A percentile compares a stretch with the other conserved stretches of the same genome.
Conservation (phyloP, 164 flowering plant species). For the Sedum album region DNA sequence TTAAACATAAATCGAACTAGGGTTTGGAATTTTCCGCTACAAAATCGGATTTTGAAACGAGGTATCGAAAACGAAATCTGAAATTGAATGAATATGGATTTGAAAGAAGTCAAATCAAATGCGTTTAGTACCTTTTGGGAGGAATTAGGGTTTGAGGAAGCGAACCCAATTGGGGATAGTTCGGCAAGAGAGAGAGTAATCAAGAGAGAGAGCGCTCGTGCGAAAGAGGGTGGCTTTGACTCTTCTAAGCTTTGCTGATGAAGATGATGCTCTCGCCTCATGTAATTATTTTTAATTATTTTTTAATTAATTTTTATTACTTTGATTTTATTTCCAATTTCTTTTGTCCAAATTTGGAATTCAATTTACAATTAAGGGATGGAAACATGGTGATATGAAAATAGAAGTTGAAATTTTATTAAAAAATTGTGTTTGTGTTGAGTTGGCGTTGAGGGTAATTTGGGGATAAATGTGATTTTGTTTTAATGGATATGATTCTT, state of each 20-base stretch:
- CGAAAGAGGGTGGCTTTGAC: conserved; percentile 6
- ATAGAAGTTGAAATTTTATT: neutral
- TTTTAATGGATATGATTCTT: too few species aligned
- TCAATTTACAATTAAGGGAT: too few species aligned
- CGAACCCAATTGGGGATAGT: neutral
- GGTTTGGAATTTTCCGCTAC: neutral
- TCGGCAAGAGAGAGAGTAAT: neutral
- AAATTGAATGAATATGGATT: neutral
- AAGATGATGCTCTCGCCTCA: neutral
- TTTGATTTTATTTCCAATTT: too few species aligned
- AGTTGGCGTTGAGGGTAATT: too few species aligned
- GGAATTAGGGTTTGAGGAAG: neutral
- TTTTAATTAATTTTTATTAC: too few species aligned
- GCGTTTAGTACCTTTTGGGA: neutral
- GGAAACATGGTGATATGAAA: too few species aligned
- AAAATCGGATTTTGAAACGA: neutral
- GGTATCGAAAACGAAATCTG: neutral
- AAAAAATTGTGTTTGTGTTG: too few species aligned
- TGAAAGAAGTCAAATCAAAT: neutral
- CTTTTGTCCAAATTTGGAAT: too few species aligned
- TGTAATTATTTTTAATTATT: neutral
- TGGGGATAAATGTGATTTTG: too few species aligned
- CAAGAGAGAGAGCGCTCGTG: conserved; percentile 3
- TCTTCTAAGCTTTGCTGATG: neutral
- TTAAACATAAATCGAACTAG: neutral